Evolutionary conservation across 257 asterid genomes (phyloP).

Genomic region (Nicotiana paniculata): DNA sequence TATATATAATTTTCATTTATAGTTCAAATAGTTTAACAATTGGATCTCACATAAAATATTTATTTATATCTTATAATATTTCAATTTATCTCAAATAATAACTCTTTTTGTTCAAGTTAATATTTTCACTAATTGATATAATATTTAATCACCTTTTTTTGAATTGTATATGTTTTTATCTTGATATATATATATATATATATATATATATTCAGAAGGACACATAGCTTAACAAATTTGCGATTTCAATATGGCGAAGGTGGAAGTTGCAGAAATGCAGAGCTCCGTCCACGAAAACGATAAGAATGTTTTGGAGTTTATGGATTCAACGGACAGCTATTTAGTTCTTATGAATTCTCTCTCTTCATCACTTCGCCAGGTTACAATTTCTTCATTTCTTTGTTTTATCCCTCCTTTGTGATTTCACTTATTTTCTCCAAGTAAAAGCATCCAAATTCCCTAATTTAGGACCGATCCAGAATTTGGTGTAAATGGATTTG

Average conservation of each 20-base stretch:
- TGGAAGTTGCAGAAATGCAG: background rate
- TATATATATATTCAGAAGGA: background rate
- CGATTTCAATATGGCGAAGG: background rate
- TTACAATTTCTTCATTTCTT: conserved; percentile 8
- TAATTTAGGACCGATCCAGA: background rate
- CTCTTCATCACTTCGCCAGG: conserved; percentile 87
- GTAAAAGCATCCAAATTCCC: background rate
- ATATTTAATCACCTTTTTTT: too few species aligned
- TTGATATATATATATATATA: too few species aligned
- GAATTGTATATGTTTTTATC: too few species aligned
- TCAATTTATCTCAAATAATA: too few species aligned
- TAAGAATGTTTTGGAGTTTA: conserved; percentile 41
- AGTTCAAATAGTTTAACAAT: too few species aligned
- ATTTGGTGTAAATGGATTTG: background rate
- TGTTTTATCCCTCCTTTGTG: background rate
- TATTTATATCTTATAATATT: too few species aligned
- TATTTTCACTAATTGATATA: too few species aligned
- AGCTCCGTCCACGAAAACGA: conserved; percentile 26
- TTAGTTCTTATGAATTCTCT: conserved; percentile 54
- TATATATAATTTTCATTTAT: too few species aligned
- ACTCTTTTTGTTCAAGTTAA: too few species aligned
- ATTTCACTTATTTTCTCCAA: background rate
- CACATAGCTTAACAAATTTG: background rate
- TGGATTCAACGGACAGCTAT: conserved; percentile 74
- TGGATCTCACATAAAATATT: too few species aligned